Base-by-base conservation (phyloP, 1,284 basidiomycete genomes). In the Leucoagaricus sp. region DNA sequence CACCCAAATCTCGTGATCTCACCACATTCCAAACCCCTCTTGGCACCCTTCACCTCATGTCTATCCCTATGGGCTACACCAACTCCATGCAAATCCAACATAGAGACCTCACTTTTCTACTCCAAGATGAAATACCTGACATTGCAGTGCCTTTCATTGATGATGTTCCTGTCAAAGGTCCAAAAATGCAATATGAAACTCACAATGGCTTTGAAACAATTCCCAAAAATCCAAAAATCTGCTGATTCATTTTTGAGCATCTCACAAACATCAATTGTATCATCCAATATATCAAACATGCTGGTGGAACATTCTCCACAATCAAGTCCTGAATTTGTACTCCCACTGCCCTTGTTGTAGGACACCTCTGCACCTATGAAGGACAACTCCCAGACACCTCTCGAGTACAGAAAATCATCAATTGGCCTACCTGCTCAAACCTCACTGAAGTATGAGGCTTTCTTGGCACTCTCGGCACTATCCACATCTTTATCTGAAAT, bases 31-130 rank as follows among this genome's bases (percentile, higher is more conserved):
- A 58, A 58, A 68, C 56, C 26, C 67, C 63, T 4, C 49, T 73
- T 21, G 72, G 72, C 25, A 58, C 66, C 0, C 54, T 69, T 2
- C 57, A 68, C 5, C 55, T 72, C 10, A 69, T 65, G 0, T 63
- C 60, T 15, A 49, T 75, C 19, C 72, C 72, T 3, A 66, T 64
- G 58, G 73, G 73, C 7, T 75, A 62, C 38, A 72, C 71, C 0
- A 76, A 75, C 54, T 74, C 71, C 0, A 67, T 15, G 54, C 65
- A 26, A 63, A 70, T 60, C 63, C 69, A 56, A 28, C 70, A 75
- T 26, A 63, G 65, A 2, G 65, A 71, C 51, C 61, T 72, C 36
- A 64, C 62, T 0, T 72, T 71, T 47, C 60, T 74, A 13, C 45
- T 75, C 0, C 64, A 72, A 45, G 64, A 71, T 15, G 67, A 74